Evolutionary conservation across 257 asterid genomes (phyloP).

Genomic region (Rubia yunnanensis): DNA sequence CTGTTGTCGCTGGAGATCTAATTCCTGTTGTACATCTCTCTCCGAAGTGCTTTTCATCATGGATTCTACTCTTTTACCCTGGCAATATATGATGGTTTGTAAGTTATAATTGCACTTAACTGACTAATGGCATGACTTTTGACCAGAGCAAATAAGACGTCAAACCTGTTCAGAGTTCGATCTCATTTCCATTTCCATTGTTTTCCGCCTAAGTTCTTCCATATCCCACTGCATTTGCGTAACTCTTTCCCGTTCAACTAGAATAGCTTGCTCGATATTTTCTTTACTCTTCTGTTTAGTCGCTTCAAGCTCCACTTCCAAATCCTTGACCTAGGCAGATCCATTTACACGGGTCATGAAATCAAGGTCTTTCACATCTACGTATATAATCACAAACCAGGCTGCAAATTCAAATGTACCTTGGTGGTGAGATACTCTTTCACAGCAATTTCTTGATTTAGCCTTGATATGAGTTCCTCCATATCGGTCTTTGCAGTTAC

Average conservation of each 20-base stretch:
- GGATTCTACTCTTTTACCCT: conserved; percentile 33
- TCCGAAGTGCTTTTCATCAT: conserved; percentile 27
- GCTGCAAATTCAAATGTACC: conserved; percentile 30
- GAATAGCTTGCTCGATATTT: conserved; percentile 82
- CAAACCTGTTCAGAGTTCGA: conserved; percentile 63
- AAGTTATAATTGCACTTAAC: conserved; percentile 13
- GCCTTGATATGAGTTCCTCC: conserved; percentile 97
- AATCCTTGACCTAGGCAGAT: conserved; percentile 72
- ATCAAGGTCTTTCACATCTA: neutral
- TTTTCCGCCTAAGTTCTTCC: conserved; percentile 83
- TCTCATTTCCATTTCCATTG: conserved; percentile 81
- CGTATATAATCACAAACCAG: neutral
- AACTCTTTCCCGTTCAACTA: conserved; percentile 82
- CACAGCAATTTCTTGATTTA: conserved; percentile 89
- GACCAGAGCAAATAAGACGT: conserved; percentile 17
- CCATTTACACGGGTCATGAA: neutral
- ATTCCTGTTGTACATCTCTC: conserved; percentile 44
- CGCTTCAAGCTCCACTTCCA: conserved; percentile 92
- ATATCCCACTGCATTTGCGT: conserved; percentile 99
- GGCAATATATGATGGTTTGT: conserved; percentile 15
- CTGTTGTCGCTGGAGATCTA: conserved; percentile 48
- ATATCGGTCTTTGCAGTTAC: conserved; percentile 80
- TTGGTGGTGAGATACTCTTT: conserved; percentile 88
- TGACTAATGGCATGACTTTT: conserved; percentile 1
- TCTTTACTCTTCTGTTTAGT: conserved; percentile 80